Evolutionary conservation across 768 basidiomycete species (phyloP).

Genomic region (Thelephora ganbajun): DNA sequence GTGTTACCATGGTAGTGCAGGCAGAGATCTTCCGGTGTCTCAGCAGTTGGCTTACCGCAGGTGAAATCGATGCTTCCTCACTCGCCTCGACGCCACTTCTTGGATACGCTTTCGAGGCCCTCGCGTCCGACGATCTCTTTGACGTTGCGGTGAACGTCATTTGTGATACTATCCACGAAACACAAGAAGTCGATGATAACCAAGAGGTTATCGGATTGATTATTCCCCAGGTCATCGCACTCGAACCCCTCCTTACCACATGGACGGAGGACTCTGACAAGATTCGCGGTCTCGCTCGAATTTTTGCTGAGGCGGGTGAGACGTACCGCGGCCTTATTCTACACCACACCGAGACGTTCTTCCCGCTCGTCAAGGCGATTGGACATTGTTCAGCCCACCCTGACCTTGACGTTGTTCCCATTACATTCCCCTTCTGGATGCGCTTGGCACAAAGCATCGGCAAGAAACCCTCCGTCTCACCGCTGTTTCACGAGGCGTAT

Average conservation of each 20-base stretch:
- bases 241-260: conserved; percentile 47
- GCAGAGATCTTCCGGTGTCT: conserved; percentile 74
- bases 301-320: conserved; percentile 97
- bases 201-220: conserved; percentile 80
- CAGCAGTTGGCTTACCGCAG: conserved; percentile 77
- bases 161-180: conserved; percentile 94
- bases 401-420: conserved; percentile 91
- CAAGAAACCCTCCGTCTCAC: conserved; percentile 56
- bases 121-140: conserved; percentile 77
- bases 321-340: conserved; percentile 83
- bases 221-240: conserved; percentile 69
- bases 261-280: conserved; percentile 71
- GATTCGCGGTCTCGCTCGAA: conserved; percentile 78
- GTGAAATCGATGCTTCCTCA: conserved; percentile 55
- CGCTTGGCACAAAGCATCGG: conserved; percentile 82
- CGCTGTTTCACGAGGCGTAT: conserved; percentile 76
- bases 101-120: conserved; percentile 68
- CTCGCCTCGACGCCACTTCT: conserved; percentile 74
- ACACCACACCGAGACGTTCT: conserved; percentile 84
- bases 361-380: conserved; percentile 91
- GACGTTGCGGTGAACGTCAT: conserved; percentile 86
- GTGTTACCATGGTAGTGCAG: conserved; percentile 70
- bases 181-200: conserved; percentile 92
- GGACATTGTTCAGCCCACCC: conserved; percentile 84
- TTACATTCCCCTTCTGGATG: conserved; percentile 99